phyloP scores from a whole-genome alignment of 2,329 filamentous ascomycete genomes.

The Penicillium palitans region DNA sequence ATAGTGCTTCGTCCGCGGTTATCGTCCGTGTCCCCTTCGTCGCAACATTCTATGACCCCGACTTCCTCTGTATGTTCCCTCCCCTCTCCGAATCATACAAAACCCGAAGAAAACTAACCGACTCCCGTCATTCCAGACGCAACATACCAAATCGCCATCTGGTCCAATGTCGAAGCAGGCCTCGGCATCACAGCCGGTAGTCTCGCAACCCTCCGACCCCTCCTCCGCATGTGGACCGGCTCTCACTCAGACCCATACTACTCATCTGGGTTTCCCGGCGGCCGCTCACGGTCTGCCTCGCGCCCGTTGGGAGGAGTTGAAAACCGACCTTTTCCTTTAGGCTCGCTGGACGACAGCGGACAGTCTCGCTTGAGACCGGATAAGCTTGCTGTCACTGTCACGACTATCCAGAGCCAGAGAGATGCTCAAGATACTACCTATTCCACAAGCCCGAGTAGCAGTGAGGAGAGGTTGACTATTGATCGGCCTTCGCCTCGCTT shows the following conservation, averaged over 20 bases:
- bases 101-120: not conserved
- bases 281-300: constrained; percentile 16
- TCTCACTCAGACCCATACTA: constrained; percentile 22
- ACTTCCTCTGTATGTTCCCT: constrained; percentile 34
- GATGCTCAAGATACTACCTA: constrained; percentile 20
- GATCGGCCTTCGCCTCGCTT: constrained; percentile 14
- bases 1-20: constrained; percentile 46
- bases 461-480: constrained; percentile 31
- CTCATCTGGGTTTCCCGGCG: constrained; percentile 22
- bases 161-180: constrained; percentile 38
- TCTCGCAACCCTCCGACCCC: constrained; percentile 51
- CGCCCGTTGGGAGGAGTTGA: constrained; percentile 18
- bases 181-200: constrained; percentile 48
- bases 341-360: constrained; percentile 25
- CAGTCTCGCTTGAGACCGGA: constrained; percentile 30
- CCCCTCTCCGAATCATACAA: not conserved
- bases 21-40: constrained; percentile 49
- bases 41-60: constrained; percentile 38
- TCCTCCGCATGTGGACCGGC: constrained; percentile 40
- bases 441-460: constrained; percentile 26
- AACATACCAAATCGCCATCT: constrained; percentile 47
- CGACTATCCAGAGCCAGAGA: constrained; percentile 31
- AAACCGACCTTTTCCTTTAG: constrained; percentile 26
- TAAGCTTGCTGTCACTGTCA: constrained; percentile 33
- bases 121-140: constrained; percentile 29